Evolutionary conservation across 768 basidiomycete species (phyloP).

Genomic region (Tubosaeta sp.): DNA sequence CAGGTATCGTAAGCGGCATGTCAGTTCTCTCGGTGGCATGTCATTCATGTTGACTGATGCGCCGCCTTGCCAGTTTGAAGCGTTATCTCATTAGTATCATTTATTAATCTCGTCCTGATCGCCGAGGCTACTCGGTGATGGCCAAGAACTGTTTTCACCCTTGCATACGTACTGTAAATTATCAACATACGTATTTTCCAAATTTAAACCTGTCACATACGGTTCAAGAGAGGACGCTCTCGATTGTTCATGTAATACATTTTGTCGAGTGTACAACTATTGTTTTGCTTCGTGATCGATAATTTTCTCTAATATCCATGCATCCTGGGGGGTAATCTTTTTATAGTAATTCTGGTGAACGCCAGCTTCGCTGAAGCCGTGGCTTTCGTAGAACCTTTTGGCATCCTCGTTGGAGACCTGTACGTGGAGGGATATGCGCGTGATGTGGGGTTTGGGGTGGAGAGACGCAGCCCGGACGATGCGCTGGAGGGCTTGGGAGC

Average conservation of each 20-base stretch:
- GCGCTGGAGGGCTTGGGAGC: conserved; percentile 65
- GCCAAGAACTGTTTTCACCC: conserved; percentile 19
- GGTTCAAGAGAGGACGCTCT: neutral
- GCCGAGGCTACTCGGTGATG: conserved; percentile 10
- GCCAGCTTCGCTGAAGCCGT: conserved; percentile 70
- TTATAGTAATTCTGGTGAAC: conserved; percentile 81
- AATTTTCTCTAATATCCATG: conserved; percentile 78
- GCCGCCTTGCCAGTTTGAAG: conserved; percentile 15
- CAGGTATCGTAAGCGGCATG: conserved; percentile 16
- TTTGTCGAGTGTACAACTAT: conserved; percentile 22
- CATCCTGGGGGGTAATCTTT: conserved; percentile 78
- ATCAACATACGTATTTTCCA: conserved; percentile 22
- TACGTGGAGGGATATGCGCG: conserved; percentile 78
- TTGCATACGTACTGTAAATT: conserved; percentile 28
- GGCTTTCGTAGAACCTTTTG: conserved; percentile 77
- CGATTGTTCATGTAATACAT: conserved; percentile 23
- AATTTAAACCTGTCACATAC: conserved; percentile 15
- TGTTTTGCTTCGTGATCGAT: conserved; percentile 31
- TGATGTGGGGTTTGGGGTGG: conserved; percentile 58
- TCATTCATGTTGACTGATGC: conserved; percentile 18
- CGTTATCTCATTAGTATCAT: conserved; percentile 21
- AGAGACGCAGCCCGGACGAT: conserved; percentile 60
- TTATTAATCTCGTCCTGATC: conserved; percentile 23
- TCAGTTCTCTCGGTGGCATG: conserved; percentile 12
- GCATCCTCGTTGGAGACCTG: conserved; percentile 78